Percentiles rank a stretch among this genome's conserved stretches.
These are phyloP conservation scores for Mycena metata DNA, from an alignment of 768 basidiomycete species.

Conservation along the genomic window DNA sequence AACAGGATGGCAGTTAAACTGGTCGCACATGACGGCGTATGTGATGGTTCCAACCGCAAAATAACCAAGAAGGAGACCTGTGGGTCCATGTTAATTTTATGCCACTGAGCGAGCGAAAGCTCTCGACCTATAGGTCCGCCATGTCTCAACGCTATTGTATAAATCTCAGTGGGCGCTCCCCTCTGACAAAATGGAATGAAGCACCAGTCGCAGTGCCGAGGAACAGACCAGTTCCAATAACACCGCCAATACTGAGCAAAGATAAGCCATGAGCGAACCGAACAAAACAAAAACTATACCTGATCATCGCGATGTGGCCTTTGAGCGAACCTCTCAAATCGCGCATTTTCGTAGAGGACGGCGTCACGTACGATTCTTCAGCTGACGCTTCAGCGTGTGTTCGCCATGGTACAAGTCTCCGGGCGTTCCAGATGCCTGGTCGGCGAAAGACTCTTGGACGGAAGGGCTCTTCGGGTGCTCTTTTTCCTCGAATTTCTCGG, in stretches of 20 bases:
- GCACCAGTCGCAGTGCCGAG: slow-evolving; percentile 63
- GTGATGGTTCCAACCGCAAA: slow-evolving; percentile 74
- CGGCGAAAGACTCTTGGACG: slow-evolving; percentile 29
- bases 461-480: slow-evolving; percentile 35
- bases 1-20: not conserved
- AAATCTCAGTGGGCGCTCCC: slow-evolving; percentile 6
- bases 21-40: slow-evolving; percentile 70
- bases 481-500: slow-evolving; percentile 28
- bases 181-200: not conserved
- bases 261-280: not conserved
- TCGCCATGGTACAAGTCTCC: slow-evolving; percentile 37
- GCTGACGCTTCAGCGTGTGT: slow-evolving; percentile 33
- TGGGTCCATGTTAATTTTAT: not conserved
- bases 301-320: slow-evolving; percentile 38
- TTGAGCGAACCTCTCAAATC: not conserved
- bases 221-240: slow-evolving; percentile 72
- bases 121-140: slow-evolving; percentile 77
- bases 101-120: not conserved
- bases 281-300: not conserved
- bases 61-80: slow-evolving; percentile 81
- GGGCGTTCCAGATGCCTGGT: not conserved
- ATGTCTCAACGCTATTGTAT: slow-evolving; percentile 50
- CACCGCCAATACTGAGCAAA: slow-evolving; percentile 68
- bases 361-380: slow-evolving; percentile 37
- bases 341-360: not conserved